Conservation (phyloP, 2,329 filamentous ascomycete genomes). For the Penicillium sp. region DNA sequence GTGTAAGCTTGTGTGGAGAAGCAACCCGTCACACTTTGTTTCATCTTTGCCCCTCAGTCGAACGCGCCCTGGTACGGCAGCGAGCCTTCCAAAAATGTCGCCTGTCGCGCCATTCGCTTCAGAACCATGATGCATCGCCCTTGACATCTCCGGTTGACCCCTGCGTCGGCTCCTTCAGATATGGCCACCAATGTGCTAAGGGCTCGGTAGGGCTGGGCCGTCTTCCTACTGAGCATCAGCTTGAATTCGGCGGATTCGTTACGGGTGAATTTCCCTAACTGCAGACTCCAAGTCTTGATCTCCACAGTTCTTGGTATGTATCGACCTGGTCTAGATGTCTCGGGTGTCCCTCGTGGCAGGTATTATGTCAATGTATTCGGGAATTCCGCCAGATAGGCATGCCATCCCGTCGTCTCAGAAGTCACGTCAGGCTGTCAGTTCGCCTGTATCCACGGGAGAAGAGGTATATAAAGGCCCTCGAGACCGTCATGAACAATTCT, state of each 20-base stretch:
- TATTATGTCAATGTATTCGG: neutral
- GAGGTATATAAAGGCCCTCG: conserved; percentile 19
- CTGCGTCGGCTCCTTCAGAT: conserved; percentile 12
- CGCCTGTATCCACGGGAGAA: neutral
- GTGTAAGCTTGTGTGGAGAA: conserved; percentile 15
- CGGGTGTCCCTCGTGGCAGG: conserved; percentile 4
- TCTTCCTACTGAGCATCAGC: conserved; percentile 1
- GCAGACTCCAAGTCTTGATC: conserved; percentile 10
- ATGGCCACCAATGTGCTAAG: conserved; percentile 11
- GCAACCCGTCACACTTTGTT: neutral
- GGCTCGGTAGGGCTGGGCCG: neutral
- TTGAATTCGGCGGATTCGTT: conserved; percentile 11
- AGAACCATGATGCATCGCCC: conserved; percentile 3
- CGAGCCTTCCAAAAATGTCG: neutral
- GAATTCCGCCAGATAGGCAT: neutral
- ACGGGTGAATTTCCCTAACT: neutral
- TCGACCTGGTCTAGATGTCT: conserved; percentile 14
- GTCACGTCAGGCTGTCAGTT: neutral
- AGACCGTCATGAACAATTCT: conserved; percentile 8
- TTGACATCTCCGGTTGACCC: conserved; percentile 5
- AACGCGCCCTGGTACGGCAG: neutral
- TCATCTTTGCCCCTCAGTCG: neutral
- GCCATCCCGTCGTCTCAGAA: neutral
- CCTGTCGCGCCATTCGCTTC: conserved; percentile 7
- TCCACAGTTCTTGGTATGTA: conserved; percentile 3